A percentile compares a stretch with the other conserved stretches of the same genome.
phyloP scores from a whole-genome alignment of 2,329 filamentous ascomycete genomes.

The Cytospora schulzeri region DNA sequence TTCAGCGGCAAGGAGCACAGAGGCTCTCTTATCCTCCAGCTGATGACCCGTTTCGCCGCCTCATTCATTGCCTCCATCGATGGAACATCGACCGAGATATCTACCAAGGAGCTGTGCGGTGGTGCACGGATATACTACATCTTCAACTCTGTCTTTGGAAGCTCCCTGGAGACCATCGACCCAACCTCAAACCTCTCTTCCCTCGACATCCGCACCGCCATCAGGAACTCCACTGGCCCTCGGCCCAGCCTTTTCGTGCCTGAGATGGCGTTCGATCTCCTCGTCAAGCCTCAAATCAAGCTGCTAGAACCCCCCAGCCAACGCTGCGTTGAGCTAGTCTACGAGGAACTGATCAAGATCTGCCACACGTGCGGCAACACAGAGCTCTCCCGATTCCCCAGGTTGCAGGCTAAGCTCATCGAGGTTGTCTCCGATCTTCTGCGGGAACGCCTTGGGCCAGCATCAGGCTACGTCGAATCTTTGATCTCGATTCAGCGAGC shows the following conservation, averaged over 20 bases:
- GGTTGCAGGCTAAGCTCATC: slow-evolving; percentile 93
- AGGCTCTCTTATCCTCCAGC: slow-evolving; percentile 89
- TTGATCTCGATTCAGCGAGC: slow-evolving; percentile 96
- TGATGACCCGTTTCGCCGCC: slow-evolving; percentile 97
- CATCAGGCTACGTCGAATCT: slow-evolving; percentile 90
- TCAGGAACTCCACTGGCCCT: slow-evolving; percentile 95
- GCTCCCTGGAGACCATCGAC: slow-evolving; percentile 92
- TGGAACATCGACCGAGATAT: slow-evolving; percentile 97
- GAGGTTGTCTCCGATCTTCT: slow-evolving; percentile 96
- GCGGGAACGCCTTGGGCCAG: slow-evolving; percentile 86
- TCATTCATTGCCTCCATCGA: slow-evolving; percentile 99
- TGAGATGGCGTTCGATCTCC: slow-evolving; percentile 93
- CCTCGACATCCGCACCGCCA: slow-evolving; percentile 93
- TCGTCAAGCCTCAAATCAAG: slow-evolving; percentile 99
- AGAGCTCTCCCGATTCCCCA: slow-evolving; percentile 87
- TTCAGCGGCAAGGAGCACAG: slow-evolving; percentile 97
- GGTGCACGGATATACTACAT: slow-evolving; percentile 98
- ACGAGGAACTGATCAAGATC: slow-evolving; percentile 98
- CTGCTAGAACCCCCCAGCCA: slow-evolving; percentile 92
- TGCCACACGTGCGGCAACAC: slow-evolving; percentile 97
- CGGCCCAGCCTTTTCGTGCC: slow-evolving; percentile 95
- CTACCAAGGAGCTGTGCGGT: slow-evolving; percentile 94
- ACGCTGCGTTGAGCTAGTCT: slow-evolving; percentile 95
- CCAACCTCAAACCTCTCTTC: slow-evolving; percentile 94
- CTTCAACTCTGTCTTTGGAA: slow-evolving; percentile 98